A percentile compares a stretch with the other conserved stretches of the same genome.
These are phyloP conservation scores for Neurospora sp. DNA, from an alignment of 495 filamentous ascomycete species.

Conservation along the genomic window DNA sequence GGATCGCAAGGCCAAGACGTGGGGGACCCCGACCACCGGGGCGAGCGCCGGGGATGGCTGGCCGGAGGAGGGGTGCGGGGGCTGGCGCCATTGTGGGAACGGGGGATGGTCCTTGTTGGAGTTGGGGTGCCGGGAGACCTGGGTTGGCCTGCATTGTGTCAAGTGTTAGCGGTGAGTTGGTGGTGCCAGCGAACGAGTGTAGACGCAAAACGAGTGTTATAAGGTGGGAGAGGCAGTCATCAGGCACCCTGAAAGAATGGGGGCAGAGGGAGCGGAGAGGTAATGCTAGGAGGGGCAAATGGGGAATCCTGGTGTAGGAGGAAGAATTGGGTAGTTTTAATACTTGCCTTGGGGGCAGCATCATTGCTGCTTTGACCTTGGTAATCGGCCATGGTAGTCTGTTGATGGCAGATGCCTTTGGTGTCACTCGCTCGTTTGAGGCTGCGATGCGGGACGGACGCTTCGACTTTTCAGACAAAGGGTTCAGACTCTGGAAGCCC, in stretches of 20 bases:
- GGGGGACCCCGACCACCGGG: conserved; percentile 55
- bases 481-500: not conserved
- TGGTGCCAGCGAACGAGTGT: not conserved
- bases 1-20: conserved; percentile 78
- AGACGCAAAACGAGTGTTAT: not conserved
- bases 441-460: not conserved
- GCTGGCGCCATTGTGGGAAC: conserved; percentile 59
- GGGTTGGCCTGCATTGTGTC: conserved; percentile 20
- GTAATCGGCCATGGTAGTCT: conserved; percentile 11
- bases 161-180: conserved; percentile 1
- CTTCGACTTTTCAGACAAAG: not conserved
- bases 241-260: not conserved
- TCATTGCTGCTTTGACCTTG: conserved; percentile 18
- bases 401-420: conserved; percentile 1
- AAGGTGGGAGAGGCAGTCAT: not conserved
- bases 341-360: conserved; percentile 15
- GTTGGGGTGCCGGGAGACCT: conserved; percentile 17
- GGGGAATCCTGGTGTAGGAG: not conserved
- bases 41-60: conserved; percentile 68
- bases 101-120: conserved; percentile 15
- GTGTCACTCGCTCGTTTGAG: not conserved
- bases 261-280: not conserved
- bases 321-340: conserved; percentile 4
- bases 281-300: not conserved
- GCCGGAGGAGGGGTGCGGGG: conserved; percentile 69